Base-by-base conservation (phyloP, 2,329 filamentous ascomycete genomes). In the Curvularia hawaiiensis region DNA sequence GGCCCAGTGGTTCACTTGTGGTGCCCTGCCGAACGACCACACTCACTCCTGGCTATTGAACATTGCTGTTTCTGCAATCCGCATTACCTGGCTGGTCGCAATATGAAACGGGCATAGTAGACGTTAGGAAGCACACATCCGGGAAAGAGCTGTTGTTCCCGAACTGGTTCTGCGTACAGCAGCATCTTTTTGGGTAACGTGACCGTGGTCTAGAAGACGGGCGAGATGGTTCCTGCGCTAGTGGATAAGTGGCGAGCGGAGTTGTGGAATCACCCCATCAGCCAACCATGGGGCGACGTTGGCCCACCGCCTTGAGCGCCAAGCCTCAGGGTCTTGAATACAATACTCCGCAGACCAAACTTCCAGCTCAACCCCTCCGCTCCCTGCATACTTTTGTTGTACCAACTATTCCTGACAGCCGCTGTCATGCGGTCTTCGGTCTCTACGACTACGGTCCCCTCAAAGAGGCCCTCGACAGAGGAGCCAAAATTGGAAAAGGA, bases 371-470 rank as follows among this genome's bases (percentile, higher is more conserved):
- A 51, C 52, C 49, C 55, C 54, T 50, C 54, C n/a, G 41, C 52
- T 44, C 56, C 33, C 46, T 24, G 41, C 35, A 38, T 24, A 47
- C 47, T 10, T 24, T 33, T 31, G 30, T 22, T 38, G n/a, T 49
- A 40, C 52, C 9, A 41, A 53, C 54, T 60, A 56, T 39, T 55
- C 47, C 47, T 30, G 22, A 35, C 22, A 22, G 45, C 49, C 50
- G 20, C 52, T 50, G 68, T n/a, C 22, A 76, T 76, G 74, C 70
- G 68, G 59, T 73, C 74, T n/a, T 75, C 74, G 35, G 72, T 74
- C 61, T 62, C 72, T 64, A 75, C 73, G 24, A 71, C 72, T 38
- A 75, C 72, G 6, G 51, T 65, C 24, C 67, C 67, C 50, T 59
- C 68, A 8, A 62, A 58, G 47, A 60, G 73, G 56, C 68, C 70